These are phyloP conservation scores for Spathaspora jeffriesii DNA, from an alignment of 1,139 yeast genomes.

Conservation along the genomic window DNA sequence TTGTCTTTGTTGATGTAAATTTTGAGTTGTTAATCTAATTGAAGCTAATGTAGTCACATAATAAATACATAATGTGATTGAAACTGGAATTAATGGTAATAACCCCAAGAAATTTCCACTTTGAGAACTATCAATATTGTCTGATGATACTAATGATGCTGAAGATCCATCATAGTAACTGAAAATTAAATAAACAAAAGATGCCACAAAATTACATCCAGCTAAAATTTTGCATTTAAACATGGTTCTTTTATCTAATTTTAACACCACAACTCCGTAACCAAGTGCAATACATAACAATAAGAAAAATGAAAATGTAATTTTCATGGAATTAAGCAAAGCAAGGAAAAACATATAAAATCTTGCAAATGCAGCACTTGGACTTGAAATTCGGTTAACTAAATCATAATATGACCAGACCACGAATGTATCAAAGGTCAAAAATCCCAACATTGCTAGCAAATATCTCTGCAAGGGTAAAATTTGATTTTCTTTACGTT, in stretches of 20 bases:
- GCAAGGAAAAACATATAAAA: constrained; percentile 80
- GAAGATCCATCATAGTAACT: constrained; percentile 58
- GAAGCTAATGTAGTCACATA: constrained; percentile 77
- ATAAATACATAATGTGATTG: constrained; percentile 68
- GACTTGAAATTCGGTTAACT: constrained; percentile 59
- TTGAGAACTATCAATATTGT: constrained; percentile 20
- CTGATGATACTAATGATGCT: constrained; percentile 23
- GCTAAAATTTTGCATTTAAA: constrained; percentile 79
- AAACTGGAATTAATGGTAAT: constrained; percentile 64
- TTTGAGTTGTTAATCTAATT: constrained; percentile 71
- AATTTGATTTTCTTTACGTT: constrained; percentile 74
- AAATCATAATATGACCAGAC: constrained; percentile 93
- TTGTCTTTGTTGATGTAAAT: constrained; percentile 84
- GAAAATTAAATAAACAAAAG: constrained; percentile 67
- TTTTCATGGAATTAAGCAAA: constrained; percentile 74
- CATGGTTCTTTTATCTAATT: constrained; percentile 77
- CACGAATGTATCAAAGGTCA: constrained; percentile 82
- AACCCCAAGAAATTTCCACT: constrained; percentile 28
- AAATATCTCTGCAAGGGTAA: constrained; percentile 90
- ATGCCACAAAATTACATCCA: constrained; percentile 66
- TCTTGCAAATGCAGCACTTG: constrained; percentile 61
- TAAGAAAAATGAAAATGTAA: constrained; percentile 87
- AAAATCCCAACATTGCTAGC: constrained; percentile 79
- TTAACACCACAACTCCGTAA: constrained; percentile 90
- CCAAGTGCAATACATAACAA: constrained; percentile 86